Percentiles rank a stretch among this genome's conserved stretches.
Conservation (phyloP, 179 eudicot genomes). For the Spinacia oleracea region DNA sequence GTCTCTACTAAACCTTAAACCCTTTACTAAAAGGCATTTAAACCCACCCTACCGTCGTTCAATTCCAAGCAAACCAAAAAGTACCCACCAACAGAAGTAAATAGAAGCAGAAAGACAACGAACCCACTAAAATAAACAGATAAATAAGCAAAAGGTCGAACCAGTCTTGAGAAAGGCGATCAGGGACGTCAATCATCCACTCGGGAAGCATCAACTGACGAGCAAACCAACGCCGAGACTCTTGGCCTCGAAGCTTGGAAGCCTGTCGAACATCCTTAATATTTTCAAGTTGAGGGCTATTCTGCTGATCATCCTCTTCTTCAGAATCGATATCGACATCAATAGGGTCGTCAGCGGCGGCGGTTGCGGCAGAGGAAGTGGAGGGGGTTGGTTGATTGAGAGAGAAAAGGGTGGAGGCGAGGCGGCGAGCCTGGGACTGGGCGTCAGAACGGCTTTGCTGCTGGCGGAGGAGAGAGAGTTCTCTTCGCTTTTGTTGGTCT, state of each 20-base stretch:
- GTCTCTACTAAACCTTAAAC: background rate
- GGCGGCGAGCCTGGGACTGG: slow-evolving; percentile 75
- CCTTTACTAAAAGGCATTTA: background rate
- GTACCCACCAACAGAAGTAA: background rate
- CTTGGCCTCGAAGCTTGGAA: slow-evolving; percentile 60
- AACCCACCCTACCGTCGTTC: background rate
- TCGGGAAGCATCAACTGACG: slow-evolving; percentile 94
- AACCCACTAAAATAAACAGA: no score
- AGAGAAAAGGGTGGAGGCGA: slow-evolving; percentile 70
- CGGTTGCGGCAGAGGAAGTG: slow-evolving; percentile 17
- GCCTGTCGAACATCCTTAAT: slow-evolving; percentile 67
- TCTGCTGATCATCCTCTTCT: slow-evolving; percentile 21
- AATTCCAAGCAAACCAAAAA: background rate
- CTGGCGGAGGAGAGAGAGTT: slow-evolving; percentile 80
- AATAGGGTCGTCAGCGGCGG: slow-evolving; percentile 18
- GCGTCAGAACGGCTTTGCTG: slow-evolving; percentile 76
- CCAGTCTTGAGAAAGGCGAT: slow-evolving; percentile 64
- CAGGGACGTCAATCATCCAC: slow-evolving; percentile 96
- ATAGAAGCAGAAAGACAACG: background rate
- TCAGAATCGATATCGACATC: slow-evolving; percentile 31
- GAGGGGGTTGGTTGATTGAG: slow-evolving; percentile 36
- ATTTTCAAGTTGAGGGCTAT: slow-evolving; percentile 17
- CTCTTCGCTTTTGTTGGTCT: slow-evolving; percentile 88
- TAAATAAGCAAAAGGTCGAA: slow-evolving; percentile 17
- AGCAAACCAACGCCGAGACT: slow-evolving; percentile 80